These are phyloP conservation scores for Cryptococcus maquisensis DNA, from an alignment of 1,284 basidiomycete species.

Conservation along the genomic window DNA sequence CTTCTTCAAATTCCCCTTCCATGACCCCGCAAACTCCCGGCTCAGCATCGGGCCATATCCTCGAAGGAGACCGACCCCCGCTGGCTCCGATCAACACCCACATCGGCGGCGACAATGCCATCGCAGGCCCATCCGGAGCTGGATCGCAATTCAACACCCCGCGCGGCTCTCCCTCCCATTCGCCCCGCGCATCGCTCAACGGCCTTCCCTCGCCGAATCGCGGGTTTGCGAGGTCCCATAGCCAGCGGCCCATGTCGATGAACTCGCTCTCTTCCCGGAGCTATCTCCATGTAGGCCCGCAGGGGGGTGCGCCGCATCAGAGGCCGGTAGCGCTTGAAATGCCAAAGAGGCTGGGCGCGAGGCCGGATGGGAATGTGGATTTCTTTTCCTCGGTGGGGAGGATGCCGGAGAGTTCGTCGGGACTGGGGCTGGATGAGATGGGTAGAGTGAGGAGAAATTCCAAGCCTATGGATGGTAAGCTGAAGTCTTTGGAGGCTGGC, in stretches of 20 bases:
- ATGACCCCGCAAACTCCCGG: not conserved
- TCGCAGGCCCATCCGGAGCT: slow-evolving; percentile 5
- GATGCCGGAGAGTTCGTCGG: slow-evolving; percentile 1
- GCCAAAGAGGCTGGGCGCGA: slow-evolving; percentile 28
- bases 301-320: slow-evolving; percentile 33
- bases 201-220: slow-evolving; percentile 10
- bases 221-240: slow-evolving; percentile 2
- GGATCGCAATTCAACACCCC: slow-evolving; percentile 14
- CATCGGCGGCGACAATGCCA: slow-evolving; percentile 2
- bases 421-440: slow-evolving; percentile 14
- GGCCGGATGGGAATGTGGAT: slow-evolving; percentile 22
- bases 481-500: no score
- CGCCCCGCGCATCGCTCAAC: slow-evolving; percentile 23
- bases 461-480: not conserved
- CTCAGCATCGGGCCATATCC: no score
- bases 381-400: slow-evolving; percentile 13
- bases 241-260: slow-evolving; percentile 23
- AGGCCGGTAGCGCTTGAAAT: slow-evolving; percentile 33
- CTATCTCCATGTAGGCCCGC: slow-evolving; percentile 27
- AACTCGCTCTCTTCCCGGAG: slow-evolving; percentile 23
- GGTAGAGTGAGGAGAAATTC: slow-evolving; percentile 12
- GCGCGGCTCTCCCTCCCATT: slow-evolving; percentile 18
- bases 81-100: slow-evolving; percentile 23
- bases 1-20: slow-evolving; percentile 25
- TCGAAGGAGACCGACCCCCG: slow-evolving; percentile 5